Evolutionary conservation across 78 protist genomes (phyloP).

Genomic region (Creolimax fragrantissima): DNA sequence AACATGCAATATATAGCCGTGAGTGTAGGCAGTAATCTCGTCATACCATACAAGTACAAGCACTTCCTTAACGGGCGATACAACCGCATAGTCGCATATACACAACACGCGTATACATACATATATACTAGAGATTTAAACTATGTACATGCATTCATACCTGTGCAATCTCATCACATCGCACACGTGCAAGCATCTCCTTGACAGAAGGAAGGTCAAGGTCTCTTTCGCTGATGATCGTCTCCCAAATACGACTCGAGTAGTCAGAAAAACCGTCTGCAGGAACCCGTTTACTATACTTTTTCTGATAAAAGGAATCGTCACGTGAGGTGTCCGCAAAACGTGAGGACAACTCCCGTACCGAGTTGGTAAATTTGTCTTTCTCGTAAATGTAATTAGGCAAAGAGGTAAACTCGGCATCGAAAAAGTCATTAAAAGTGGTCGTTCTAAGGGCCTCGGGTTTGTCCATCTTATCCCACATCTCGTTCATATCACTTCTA

Average conservation of each 20-base stretch:
- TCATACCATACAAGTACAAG: too few species aligned
- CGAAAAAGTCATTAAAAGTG: constrained; percentile 54
- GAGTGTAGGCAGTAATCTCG: too few species aligned
- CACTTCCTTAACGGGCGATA: too few species aligned
- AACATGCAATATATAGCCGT: too few species aligned
- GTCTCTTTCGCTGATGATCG: constrained; percentile 72
- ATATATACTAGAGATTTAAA: too few species aligned
- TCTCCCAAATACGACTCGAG: constrained; percentile 54
- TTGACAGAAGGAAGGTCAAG: constrained; percentile 79
- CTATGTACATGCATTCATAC: neutral
- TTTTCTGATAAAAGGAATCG: neutral
- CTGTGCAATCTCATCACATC: constrained; percentile 77
- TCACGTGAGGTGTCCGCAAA: neutral
- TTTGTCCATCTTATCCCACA: constrained; percentile 54
- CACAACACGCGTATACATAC: too few species aligned
- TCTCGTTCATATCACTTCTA: constrained; percentile 47
- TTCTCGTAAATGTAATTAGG: constrained; percentile 53
- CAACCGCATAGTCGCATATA: too few species aligned
- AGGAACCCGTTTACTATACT: constrained; percentile 13
- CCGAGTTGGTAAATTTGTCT: constrained; percentile 37
- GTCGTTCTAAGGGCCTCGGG: constrained; percentile 49
- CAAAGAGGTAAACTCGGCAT: constrained; percentile 54
- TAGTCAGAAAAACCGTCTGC: constrained; percentile 60
- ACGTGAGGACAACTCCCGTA: neutral
- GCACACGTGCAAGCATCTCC: constrained; percentile 74